Evolutionary conservation across 768 basidiomycete genomes (phyloP), one percentile per base, ranked within the genome.

Genomic region (Tulasnella sp.): DNA sequence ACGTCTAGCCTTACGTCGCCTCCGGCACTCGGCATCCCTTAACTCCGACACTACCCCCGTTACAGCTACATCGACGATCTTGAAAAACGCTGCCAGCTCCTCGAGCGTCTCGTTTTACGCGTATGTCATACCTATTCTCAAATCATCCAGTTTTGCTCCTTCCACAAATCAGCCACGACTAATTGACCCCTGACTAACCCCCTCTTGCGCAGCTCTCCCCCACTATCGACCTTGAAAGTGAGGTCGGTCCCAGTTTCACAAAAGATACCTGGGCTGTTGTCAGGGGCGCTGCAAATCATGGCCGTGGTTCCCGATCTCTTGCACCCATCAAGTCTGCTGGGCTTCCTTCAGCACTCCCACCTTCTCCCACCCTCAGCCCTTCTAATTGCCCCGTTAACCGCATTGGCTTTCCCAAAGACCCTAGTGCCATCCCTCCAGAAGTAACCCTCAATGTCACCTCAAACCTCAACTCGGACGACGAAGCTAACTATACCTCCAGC

Each of bases 61-160:
- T 68, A 68, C 37, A 73, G 69, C 59, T 69, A 69, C 63, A 81
- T 73, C 12, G 41, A 83, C 63, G 75, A 73, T 48, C 71, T 84
- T 35, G 83, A 84, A 67, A 66, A 74, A 63, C 67, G 77, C 15
- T 62, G 80, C 1, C 77, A 72, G 27, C 71, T 72, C 48, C 73
- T 73, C 65, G 80, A 84, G 65, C 74, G 70, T 60, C 68, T 64
- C 43, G 68, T 84, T 19, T 72, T 63, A 65, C 71, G 63, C 63
- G 71, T 67, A 49, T 46, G 70, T 68, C 6, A 32, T 17, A 15
- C 21, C 6, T 19, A 15, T 5, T 12, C n/a, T 40, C 39, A 25
- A 56, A 23, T 12, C 6, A 25, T 27, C 40, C 15, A 42, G n/a
- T n/a, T n/a, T n/a, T n/a, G n/a, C n/a, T n/a, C n/a, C n/a, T n/a